Percentiles rank a stretch among this genome's conserved stretches.
Evolutionary conservation across 768 basidiomycete genomes (phyloP).

Genomic region (Pisolithus tinctorius): DNA sequence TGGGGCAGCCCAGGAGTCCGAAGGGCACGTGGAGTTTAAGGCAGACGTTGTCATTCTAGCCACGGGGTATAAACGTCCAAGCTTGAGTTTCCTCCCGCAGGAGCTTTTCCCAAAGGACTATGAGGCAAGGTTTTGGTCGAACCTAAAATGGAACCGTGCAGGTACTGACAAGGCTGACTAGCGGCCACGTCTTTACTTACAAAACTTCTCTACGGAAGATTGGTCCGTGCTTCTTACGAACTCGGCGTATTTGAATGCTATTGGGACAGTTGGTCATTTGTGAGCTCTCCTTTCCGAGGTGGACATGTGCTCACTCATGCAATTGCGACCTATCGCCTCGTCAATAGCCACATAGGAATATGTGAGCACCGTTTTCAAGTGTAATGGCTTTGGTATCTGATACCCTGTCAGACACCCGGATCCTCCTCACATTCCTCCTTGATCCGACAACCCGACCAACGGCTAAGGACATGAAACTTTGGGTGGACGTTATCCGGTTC

Average conservation of each 20-base stretch:
- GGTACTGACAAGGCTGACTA: constrained; percentile 9
- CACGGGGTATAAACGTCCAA: constrained; percentile 45
- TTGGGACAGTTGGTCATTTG: constrained; percentile 33
- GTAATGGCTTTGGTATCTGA: not conserved
- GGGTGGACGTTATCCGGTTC: constrained; percentile 48
- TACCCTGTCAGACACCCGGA: constrained; percentile 36
- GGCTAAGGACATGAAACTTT: constrained; percentile 47
- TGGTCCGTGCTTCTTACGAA: constrained; percentile 48
- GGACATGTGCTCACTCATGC: not conserved
- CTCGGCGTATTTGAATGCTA: constrained; percentile 43
- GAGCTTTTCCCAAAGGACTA: constrained; percentile 47
- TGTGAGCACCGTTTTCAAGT: constrained; percentile 25
- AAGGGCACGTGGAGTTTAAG: constrained; percentile 20
- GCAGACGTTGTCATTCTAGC: constrained; percentile 48
- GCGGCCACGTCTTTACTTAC: constrained; percentile 46
- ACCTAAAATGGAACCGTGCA: not conserved
- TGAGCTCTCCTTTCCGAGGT: not conserved
- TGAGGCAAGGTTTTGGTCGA: constrained; percentile 24
- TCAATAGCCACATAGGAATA: constrained; percentile 45
- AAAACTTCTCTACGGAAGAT: constrained; percentile 50
- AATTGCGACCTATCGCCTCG: constrained; percentile 10
- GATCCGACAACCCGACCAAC: constrained; percentile 38
- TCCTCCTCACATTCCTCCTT: constrained; percentile 42
- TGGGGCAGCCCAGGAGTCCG: not conserved
- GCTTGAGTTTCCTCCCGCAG: constrained; percentile 37